Conservation (phyloP, 2,329 filamentous ascomycete genomes). For the Fusarium tjaetaba region DNA sequence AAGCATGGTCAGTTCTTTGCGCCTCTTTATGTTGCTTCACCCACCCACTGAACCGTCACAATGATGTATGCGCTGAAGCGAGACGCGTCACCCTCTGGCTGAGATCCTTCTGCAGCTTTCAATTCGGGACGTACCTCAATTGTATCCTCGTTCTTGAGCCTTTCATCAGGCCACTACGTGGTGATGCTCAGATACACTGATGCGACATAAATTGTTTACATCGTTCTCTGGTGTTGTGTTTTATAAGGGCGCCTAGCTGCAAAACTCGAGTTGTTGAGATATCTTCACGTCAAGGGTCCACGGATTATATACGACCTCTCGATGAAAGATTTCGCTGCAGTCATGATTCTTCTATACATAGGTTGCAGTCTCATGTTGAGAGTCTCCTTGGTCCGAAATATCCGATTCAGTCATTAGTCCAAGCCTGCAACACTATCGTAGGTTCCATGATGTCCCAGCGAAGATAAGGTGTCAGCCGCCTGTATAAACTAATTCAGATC, state of each 20-base stretch:
- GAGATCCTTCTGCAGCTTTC: not conserved
- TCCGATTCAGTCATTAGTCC: too few relatives aligned
- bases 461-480: not conserved
- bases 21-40: not conserved
- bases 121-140: not conserved
- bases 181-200: not conserved
- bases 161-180: not conserved
- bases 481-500: not conserved
- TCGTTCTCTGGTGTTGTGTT: not conserved
- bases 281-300: too few relatives aligned
- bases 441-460: fast-evolving
- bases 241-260: too few relatives aligned
- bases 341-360: not conserved
- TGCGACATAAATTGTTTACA: too few relatives aligned
- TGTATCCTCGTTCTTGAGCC: not conserved
- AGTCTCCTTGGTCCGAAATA: not conserved
- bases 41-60: not conserved
- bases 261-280: too few relatives aligned
- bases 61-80: not conserved
- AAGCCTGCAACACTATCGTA: not conserved
- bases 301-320: too few relatives aligned
- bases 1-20: not conserved
- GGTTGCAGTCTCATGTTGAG: not conserved
- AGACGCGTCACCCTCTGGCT: not conserved
- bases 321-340: not conserved